Conservation (phyloP, 2,329 filamentous ascomycete species). For the Cladosporium sp. region DNA sequence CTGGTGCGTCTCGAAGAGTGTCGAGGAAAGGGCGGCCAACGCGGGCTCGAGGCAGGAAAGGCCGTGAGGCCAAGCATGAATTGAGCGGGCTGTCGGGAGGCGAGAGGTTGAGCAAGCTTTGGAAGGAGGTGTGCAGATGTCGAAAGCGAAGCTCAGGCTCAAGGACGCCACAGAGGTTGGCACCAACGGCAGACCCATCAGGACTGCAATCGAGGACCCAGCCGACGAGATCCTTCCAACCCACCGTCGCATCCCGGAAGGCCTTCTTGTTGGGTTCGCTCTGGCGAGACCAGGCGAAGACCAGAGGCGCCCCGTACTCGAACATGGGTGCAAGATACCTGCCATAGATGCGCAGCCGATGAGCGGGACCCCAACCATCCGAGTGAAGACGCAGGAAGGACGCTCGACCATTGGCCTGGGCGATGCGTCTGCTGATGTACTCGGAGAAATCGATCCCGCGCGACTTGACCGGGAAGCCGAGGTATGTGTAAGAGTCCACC, state of each 20-base stretch:
- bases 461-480: slow-evolving; percentile 1
- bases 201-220: not conserved
- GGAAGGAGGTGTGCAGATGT: slow-evolving; percentile 1
- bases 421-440: not conserved
- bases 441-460: not conserved
- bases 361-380: not conserved
- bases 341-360: not conserved
- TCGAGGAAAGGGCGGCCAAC: not conserved
- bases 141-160: not conserved
- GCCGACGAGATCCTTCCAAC: not conserved
- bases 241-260: not conserved
- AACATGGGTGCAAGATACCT: not conserved
- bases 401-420: not conserved
- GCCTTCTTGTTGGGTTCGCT: not conserved
- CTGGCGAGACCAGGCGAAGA: not conserved
- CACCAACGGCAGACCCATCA: not conserved
- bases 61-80: not conserved
- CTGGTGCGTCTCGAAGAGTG: not conserved
- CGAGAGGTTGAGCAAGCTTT: not conserved
- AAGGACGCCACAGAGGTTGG: not conserved
- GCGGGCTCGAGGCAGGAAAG: not conserved
- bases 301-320: not conserved
- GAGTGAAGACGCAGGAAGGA: not conserved
- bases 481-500: slow-evolving; percentile 1
- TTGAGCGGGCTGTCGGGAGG: not conserved